A percentile compares a stretch with the other conserved stretches of the same genome.
These are phyloP conservation scores for Lentinus tigrinus DNA, from an alignment of 768 basidiomycete genomes.

Conservation along the genomic window DNA sequence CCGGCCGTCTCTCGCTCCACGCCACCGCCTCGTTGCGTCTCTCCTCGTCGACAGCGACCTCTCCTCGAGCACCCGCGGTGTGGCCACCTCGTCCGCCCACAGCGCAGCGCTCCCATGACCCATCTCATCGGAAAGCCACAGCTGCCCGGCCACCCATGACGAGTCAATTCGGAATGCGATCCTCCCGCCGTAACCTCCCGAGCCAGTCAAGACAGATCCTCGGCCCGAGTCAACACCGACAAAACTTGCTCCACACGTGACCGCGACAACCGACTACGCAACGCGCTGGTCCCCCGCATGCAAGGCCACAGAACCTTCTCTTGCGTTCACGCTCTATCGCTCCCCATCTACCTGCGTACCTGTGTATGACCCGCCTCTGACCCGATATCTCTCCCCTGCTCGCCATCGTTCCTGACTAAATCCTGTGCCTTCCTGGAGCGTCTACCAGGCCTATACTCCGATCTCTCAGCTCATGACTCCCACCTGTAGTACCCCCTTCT, in stretches of 20 bases:
- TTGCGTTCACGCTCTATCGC: background rate
- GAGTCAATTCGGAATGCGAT: constrained; percentile 7
- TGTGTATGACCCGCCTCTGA: background rate
- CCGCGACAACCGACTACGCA: background rate
- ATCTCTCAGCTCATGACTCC: background rate
- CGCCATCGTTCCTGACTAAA: constrained; percentile 1
- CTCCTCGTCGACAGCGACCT: constrained; percentile 6
- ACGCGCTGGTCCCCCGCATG: constrained; percentile 1
- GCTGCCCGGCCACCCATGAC: constrained; percentile 6
- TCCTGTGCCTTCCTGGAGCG: background rate
- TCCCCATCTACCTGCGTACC: too few species aligned
- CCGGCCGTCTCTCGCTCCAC: constrained; percentile 12
- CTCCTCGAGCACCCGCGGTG: background rate
- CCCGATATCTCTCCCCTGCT: background rate
- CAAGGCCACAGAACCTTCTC: constrained; percentile 8
- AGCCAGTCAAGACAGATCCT: background rate
- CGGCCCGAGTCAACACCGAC: constrained; percentile 10
- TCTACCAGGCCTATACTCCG: constrained; percentile 1
- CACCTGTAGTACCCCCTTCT: too few species aligned
- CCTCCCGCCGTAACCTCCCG: constrained; percentile 7
- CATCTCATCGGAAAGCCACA: background rate
- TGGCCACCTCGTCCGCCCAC: background rate
- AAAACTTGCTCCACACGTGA: constrained; percentile 10
- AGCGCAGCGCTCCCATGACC: background rate
- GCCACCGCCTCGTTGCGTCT: constrained; percentile 12